Percentiles rank a stretch among this genome's conserved stretches.
Conservation (phyloP, 768 basidiomycete genomes). For the Lactifluus piperatus region DNA sequence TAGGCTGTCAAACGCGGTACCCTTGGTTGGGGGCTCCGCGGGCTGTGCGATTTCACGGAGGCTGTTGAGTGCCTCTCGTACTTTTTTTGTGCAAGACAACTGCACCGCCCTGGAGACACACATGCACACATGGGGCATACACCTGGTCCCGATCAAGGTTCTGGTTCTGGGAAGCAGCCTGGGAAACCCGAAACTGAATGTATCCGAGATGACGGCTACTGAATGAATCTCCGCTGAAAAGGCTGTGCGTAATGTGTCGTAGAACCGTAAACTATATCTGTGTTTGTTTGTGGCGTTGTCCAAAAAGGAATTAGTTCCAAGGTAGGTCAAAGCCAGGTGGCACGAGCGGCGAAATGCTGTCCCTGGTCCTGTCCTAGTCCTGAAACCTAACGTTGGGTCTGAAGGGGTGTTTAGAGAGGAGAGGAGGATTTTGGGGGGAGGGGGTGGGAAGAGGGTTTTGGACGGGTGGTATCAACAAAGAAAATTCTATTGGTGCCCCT, state of each 20-base stretch:
- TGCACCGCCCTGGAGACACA: slow-evolving; percentile 15
- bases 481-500: no score
- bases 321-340: neutral
- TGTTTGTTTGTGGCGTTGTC: slow-evolving; percentile 17
- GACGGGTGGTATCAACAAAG: no score
- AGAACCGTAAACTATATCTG: slow-evolving; percentile 4
- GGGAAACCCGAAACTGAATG: slow-evolving; percentile 4
- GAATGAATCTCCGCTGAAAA: slow-evolving; percentile 7
- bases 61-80: slow-evolving; percentile 2
- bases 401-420: no score
- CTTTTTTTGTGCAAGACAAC: slow-evolving; percentile 8
- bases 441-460: no score
- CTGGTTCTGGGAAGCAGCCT: slow-evolving; percentile 17
- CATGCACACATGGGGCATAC: neutral
- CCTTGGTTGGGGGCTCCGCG: slow-evolving; percentile 8
- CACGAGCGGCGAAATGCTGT: neutral
- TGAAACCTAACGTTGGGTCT: neutral
- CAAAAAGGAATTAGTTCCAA: neutral
- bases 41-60: slow-evolving; percentile 3
- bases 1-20: neutral
- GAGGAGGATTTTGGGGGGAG: no score
- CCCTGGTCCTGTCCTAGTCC: slow-evolving; percentile 6
- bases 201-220: slow-evolving; percentile 12
- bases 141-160: slow-evolving; percentile 16
- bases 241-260: slow-evolving; percentile 18